Evolutionary conservation across 1,139 yeast genomes (phyloP), one percentile per base, ranked within the genome.

Genomic region (Saccharomyces hybrid): DNA sequence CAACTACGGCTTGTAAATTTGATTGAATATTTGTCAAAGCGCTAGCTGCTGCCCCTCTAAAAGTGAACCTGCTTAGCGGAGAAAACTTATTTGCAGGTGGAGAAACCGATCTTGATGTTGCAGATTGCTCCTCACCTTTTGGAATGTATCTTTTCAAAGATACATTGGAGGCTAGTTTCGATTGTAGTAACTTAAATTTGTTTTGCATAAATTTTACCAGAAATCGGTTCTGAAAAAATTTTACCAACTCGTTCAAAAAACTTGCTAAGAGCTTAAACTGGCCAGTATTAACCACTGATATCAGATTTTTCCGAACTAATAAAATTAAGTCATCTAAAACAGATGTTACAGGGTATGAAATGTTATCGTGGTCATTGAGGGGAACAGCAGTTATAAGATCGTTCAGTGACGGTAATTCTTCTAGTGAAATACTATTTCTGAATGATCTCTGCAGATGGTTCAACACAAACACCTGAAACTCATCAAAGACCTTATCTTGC

Each of bases 311-410:
- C 55, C 88, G 86, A 49, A 90, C 72, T 19, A 90, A 82, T 62
- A 89, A 75, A 38, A 90, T 80, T 48, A 88, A 74, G 67, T 93
- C 99, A 66, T 93, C 99, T 46, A 91, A 82, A 9, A 89, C 84
- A 0, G 98, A 89, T 0, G 96, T 82, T 4, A 87, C 81, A 3
- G 95, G 86, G 3, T 87, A 64, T 14, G 67, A 62, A 1, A 64
- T 60, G 9, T 57, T 53, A 47, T 66, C 70, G 5, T 82, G 50
- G 75, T 79, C 58, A 79, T 88, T 9, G 78, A 62, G 38, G 59
- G 62, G 56, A 5, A 53, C 55, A 16, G 53, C 47, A 3, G 56
- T 49, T 5, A 69, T 60, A 34, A 62, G 59, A 16, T 69, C 61
- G 50, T 72, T 72, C 29, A 74, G 55, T 28, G 67, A 61, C 9